Evolutionary conservation across 176 grass and related monocot genomes (phyloP).

Genomic region (Triticum monococcum): DNA sequence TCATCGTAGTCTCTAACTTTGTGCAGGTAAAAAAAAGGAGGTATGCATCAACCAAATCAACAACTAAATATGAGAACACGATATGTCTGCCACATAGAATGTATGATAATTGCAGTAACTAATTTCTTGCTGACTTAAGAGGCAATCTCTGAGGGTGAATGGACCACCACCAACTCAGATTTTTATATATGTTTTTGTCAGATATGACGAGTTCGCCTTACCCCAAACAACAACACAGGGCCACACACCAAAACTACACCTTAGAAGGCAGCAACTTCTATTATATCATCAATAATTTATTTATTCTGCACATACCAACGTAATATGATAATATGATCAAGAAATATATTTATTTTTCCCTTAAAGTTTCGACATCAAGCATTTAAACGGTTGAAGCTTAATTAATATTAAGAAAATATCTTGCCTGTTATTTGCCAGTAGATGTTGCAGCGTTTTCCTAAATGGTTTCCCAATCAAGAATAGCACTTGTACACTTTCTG

Average conservation of each 20-base stretch:
- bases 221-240: not conserved
- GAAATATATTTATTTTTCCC: not conserved
- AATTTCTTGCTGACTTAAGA: not conserved
- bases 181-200: not conserved
- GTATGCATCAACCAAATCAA: not conserved
- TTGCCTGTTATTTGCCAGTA: not conserved
- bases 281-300: not conserved
- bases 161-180: not conserved
- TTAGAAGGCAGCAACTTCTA: not conserved
- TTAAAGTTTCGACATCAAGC: not conserved
- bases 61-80: not conserved
- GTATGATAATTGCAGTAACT: not conserved
- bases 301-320: not conserved
- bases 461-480: not conserved
- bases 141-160: not conserved
- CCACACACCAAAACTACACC: not conserved
- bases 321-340: constrained; percentile 16
- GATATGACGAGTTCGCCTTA: not conserved
- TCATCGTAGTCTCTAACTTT: not conserved
- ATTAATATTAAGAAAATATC: not conserved
- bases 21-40: not conserved
- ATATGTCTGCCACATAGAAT: not conserved
- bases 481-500: not conserved
- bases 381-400: not conserved
- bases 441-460: not conserved